Percentiles rank a stretch among this genome's conserved stretches.
Evolutionary conservation across 208 protist species (phyloP).

Genomic region (Kentomonas sorsogonicus): DNA sequence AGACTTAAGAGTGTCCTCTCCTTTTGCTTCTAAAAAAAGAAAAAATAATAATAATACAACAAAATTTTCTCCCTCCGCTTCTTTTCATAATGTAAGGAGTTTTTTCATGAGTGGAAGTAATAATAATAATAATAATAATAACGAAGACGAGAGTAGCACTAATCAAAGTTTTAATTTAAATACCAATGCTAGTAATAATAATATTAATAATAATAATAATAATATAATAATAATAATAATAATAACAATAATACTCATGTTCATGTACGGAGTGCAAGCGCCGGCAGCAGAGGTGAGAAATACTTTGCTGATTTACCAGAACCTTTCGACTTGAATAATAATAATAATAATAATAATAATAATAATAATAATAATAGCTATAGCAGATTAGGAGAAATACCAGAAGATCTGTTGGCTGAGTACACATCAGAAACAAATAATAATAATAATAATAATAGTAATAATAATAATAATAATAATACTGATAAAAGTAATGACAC

Average conservation of each 20-base stretch:
- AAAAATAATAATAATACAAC: constrained; percentile 1
- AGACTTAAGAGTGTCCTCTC: neutral
- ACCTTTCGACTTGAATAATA: no score
- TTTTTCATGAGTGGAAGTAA: no score
- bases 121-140: neutral
- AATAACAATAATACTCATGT: constrained; percentile 4
- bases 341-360: constrained; percentile 8
- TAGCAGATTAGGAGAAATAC: neutral
- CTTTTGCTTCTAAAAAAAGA: neutral
- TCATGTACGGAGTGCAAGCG: neutral
- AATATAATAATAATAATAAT: neutral
- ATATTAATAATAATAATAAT: constrained; percentile 2
- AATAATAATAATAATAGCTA: constrained; percentile 2
- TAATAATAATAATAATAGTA: neutral
- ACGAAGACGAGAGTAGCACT: neutral
- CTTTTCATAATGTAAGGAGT: no score
- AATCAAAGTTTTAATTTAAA: neutral
- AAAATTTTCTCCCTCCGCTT: no score
- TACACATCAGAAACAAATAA: no score
- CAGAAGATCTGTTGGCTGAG: no score
- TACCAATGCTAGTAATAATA: constrained; percentile 1
- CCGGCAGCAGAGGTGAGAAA: neutral
- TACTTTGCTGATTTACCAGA: no score
- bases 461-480: neutral
- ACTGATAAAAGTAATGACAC: no score